Evolutionary conservation across 75 land plant species (phyloP).

Genomic region (Azolla pinnata): DNA sequence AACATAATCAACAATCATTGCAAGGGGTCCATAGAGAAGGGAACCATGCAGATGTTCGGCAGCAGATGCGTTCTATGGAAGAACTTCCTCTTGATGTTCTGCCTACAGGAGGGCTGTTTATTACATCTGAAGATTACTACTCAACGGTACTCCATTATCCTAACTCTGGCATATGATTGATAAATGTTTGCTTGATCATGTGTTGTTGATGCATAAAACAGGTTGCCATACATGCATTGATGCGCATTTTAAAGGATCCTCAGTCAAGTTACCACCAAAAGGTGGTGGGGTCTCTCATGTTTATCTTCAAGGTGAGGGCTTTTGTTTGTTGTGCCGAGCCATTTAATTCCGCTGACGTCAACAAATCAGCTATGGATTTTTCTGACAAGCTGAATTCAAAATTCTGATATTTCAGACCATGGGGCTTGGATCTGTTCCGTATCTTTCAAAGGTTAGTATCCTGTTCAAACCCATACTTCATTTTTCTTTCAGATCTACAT

Average conservation of each 20-base stretch:
- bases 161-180: too few species aligned
- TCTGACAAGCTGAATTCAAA: neutral
- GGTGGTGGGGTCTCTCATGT: slow-evolving; percentile 92
- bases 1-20: slow-evolving; percentile 64
- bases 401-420: slow-evolving; percentile 52
- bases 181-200: neutral
- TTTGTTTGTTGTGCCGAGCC: too few species aligned
- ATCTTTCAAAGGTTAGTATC: slow-evolving; percentile 77
- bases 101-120: slow-evolving; percentile 65
- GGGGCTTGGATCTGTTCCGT: slow-evolving; percentile 93
- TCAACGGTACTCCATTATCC: slow-evolving; percentile 65
- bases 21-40: slow-evolving; percentile 76
- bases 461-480: neutral
- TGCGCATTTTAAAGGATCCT: slow-evolving; percentile 91
- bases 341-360: too few species aligned
- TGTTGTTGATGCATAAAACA: too few species aligned
- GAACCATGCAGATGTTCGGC: slow-evolving; percentile 57
- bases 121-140: slow-evolving; percentile 89
- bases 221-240: slow-evolving; percentile 94
- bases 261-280: slow-evolving; percentile 88
- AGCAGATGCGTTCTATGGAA: slow-evolving; percentile 72
- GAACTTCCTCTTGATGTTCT: slow-evolving; percentile 68
- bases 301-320: slow-evolving; percentile 97
- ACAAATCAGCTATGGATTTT: too few species aligned
- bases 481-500: too few species aligned